Conservation (phyloP, 805 yeast species). For the Saccharomycopsis sp. region DNA sequence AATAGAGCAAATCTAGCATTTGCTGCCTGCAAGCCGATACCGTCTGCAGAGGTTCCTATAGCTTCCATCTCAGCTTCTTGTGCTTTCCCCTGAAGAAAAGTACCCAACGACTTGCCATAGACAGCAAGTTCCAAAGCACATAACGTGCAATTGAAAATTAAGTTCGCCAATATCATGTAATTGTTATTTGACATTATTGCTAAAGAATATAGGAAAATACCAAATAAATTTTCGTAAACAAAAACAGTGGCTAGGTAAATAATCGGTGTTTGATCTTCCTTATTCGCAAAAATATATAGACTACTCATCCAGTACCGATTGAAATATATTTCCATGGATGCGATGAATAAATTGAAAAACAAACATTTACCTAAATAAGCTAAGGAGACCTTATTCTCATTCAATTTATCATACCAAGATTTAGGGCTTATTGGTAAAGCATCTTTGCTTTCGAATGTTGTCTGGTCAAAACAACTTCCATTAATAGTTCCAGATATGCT, state of each 20-base stretch:
- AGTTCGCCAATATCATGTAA: constrained; percentile 1
- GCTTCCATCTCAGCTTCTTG: not conserved
- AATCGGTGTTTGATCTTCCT: no score
- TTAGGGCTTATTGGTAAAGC: no score
- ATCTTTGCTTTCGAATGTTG: no score
- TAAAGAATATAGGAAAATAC: not conserved
- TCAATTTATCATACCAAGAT: no score
- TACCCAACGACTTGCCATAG: not conserved
- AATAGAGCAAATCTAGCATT: no score
- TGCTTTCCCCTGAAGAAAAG: not conserved
- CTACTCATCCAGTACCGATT: constrained; percentile 2
- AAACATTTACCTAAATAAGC: not conserved
- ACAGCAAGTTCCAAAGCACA: not conserved
- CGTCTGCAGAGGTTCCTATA: not conserved
- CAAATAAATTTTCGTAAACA: not conserved
- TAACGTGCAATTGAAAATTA: not conserved
- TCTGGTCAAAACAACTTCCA: no score
- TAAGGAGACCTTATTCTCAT: not conserved
- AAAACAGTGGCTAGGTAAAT: no score
- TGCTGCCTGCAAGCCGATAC: no score
- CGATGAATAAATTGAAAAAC: not conserved
- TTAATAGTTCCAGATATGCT: no score
- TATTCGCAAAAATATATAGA: no score
- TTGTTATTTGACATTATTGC: constrained; percentile 2
- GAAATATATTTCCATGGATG: not conserved